Conservation (phyloP, 1,139 yeast species). For the Diutina pseudorugosa region DNA sequence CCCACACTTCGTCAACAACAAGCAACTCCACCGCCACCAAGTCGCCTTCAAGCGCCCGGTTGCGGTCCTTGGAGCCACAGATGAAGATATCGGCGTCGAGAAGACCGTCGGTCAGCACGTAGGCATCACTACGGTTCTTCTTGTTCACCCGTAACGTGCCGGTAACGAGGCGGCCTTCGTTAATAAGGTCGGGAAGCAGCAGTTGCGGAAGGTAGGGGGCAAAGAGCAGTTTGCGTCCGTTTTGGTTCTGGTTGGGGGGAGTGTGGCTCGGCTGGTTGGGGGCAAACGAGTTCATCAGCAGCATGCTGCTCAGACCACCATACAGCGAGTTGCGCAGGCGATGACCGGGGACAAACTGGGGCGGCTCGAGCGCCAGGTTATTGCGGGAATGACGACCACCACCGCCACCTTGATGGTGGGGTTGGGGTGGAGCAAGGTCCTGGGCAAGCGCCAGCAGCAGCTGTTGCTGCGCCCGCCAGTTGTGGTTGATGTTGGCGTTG, state of each 20-base stretch:
- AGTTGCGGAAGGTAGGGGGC: slow-evolving; percentile 95
- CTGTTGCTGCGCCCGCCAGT: slow-evolving; percentile 48
- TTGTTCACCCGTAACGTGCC: slow-evolving; percentile 90
- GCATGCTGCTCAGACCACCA: slow-evolving; percentile 39
- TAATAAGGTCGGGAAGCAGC: slow-evolving; percentile 76
- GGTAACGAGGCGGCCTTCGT: slow-evolving; percentile 84
- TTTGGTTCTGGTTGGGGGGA: slow-evolving; percentile 16
- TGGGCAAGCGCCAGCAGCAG: slow-evolving; percentile 8
- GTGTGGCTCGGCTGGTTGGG: slow-evolving; percentile 14
- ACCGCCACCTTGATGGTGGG: not conserved
- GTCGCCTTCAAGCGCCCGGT: slow-evolving; percentile 94
- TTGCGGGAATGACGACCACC: slow-evolving; percentile 4
- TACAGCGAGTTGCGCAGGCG: slow-evolving; percentile 57
- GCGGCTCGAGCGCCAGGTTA: slow-evolving; percentile 33
- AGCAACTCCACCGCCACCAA: slow-evolving; percentile 88
- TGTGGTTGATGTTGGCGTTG: slow-evolving; percentile 36
- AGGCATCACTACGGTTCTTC: slow-evolving; percentile 93
- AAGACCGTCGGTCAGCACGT: slow-evolving; percentile 90
- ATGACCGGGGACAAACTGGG: slow-evolving; percentile 68
- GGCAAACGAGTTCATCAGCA: slow-evolving; percentile 38
- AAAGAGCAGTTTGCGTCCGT: slow-evolving; percentile 67
- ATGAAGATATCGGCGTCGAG: slow-evolving; percentile 94
- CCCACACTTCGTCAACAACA: slow-evolving; percentile 97
- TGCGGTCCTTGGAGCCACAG: slow-evolving; percentile 98
- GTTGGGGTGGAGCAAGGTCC: slow-evolving; percentile 1